Conservation (phyloP, 495 filamentous ascomycete genomes). For the Aspergillus coremiiformis region DNA sequence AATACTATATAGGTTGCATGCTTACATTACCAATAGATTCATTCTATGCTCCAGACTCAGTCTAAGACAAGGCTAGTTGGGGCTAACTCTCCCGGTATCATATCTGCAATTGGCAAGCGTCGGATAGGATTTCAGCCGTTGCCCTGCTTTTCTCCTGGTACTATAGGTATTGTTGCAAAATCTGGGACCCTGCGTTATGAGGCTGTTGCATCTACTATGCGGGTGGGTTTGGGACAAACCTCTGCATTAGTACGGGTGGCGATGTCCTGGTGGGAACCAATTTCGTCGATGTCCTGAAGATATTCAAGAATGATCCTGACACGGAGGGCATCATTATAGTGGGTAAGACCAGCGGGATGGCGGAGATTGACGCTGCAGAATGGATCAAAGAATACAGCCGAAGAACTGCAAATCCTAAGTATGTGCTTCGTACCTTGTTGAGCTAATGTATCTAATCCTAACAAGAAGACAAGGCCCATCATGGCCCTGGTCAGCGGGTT, state of each 20-base stretch:
- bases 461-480: conserved; percentile 52
- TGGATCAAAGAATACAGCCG: conserved; percentile 66
- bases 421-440: conserved; percentile 17
- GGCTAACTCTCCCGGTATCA: conserved; percentile 83
- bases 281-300: conserved; percentile 65
- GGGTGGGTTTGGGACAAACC: conserved; percentile 75
- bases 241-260: conserved; percentile 83
- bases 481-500: conserved; percentile 70
- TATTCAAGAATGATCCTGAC: conserved; percentile 66
- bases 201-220: conserved; percentile 73
- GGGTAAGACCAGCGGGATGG: conserved; percentile 79
- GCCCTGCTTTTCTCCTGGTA: conserved; percentile 64
- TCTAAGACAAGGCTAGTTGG: conserved; percentile 75
- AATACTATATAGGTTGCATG: neutral
- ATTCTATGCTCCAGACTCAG: conserved; percentile 72
- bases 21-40: conserved; percentile 42
- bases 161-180: conserved; percentile 77
- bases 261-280: conserved; percentile 79
- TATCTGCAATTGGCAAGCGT: conserved; percentile 72
- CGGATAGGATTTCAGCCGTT: conserved; percentile 84
- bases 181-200: conserved; percentile 88
- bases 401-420: conserved; percentile 59
- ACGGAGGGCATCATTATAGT: conserved; percentile 79
- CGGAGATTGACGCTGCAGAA: conserved; percentile 74
- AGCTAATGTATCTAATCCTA: neutral